Base-by-base conservation (phyloP, 2,329 filamentous ascomycete genomes). In the Coniosporium tulheliwenetii region DNA sequence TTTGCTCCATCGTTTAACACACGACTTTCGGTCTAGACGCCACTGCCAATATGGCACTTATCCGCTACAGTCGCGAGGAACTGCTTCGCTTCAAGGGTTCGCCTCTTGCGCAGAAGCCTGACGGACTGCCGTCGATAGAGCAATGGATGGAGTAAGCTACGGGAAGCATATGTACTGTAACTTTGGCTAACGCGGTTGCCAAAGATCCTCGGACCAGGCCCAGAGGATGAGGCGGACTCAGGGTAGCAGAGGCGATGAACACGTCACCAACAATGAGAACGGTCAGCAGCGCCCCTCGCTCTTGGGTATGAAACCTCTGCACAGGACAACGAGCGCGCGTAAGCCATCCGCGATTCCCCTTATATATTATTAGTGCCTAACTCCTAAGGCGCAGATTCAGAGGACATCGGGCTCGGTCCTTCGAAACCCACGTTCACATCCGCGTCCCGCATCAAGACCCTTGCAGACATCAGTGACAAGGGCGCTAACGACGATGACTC, bases 131-230 rank as follows among this genome's bases (percentile, higher is more conserved):
- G 48, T 81, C 85, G 19, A 74, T 81, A 47, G 85, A 93, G 65
- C 85, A 93, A 68, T 96, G 87, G 87, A 93, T 95, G 85, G 86
- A 89, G 82, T 93, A 63, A 49, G 60, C 36, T 39, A 42, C 29
- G 36, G 38, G 34, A 19, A 29, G 9, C 2, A 13, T n/a, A 31
- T 32, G n/a, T 13, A n/a, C 35, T n/a, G 10, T n/a, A 38, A 13
- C 15, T 31, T 26, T 12, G n/a, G 30, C 41, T 43, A 19, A 42
- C 38, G 34, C 12, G 2, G 7, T 13, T 35, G 37, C 32, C 38
- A 37, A 45, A 38, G 41, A 44, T 40, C 40, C 30, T 43, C 44
- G 44, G 44, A 46, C 30, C 41, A 42, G 14, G 42, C 39, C 16
- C 44, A 44, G 38, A 39, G 41, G 38, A 46, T 45, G 32, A 19